Evolutionary conservation across 2,329 filamentous ascomycete species (phyloP).

Genomic region (Aspergillus oerlinghausenensis): DNA sequence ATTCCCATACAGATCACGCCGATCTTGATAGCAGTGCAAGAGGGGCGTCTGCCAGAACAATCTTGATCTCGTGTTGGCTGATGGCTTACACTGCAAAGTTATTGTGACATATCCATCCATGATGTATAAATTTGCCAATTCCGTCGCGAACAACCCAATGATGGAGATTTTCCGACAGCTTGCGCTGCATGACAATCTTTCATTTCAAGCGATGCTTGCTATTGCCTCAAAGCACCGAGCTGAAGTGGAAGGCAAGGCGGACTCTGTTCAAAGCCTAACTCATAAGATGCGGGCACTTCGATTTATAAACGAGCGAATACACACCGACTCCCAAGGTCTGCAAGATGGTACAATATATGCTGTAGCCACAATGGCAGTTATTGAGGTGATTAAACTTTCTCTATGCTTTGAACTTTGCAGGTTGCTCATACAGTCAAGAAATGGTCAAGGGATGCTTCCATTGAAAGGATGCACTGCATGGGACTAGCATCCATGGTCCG

Average conservation of each 20-base stretch:
- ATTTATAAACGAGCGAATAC: conserved; percentile 27
- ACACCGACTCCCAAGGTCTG: conserved; percentile 19
- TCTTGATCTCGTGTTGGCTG: background rate
- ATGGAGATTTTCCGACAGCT: conserved; percentile 28
- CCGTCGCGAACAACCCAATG: conserved; percentile 25
- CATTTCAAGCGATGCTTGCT: conserved; percentile 32
- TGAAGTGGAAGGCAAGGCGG: conserved; percentile 25
- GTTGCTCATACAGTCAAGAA: conserved; percentile 21
- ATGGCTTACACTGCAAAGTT: conserved; percentile 22
- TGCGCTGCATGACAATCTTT: conserved; percentile 25
- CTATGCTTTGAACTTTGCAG: background rate
- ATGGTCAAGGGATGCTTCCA: conserved; percentile 30
- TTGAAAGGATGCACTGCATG: conserved; percentile 28
- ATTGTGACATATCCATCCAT: conserved; percentile 30
- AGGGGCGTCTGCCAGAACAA: background rate
- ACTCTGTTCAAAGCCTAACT: conserved; percentile 29
- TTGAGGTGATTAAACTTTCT: conserved; percentile 22
- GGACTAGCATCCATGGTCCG: conserved; percentile 25
- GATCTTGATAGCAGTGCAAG: background rate
- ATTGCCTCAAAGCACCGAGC: conserved; percentile 31
- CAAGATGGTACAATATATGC: conserved; percentile 29
- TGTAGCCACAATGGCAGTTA: conserved; percentile 30
- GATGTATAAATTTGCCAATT: conserved; percentile 31
- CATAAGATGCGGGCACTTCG: conserved; percentile 30
- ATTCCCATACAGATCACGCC: background rate